Evolutionary conservation across 106 monocot genomes (phyloP).

Genomic region (Dendrobium nobile): DNA sequence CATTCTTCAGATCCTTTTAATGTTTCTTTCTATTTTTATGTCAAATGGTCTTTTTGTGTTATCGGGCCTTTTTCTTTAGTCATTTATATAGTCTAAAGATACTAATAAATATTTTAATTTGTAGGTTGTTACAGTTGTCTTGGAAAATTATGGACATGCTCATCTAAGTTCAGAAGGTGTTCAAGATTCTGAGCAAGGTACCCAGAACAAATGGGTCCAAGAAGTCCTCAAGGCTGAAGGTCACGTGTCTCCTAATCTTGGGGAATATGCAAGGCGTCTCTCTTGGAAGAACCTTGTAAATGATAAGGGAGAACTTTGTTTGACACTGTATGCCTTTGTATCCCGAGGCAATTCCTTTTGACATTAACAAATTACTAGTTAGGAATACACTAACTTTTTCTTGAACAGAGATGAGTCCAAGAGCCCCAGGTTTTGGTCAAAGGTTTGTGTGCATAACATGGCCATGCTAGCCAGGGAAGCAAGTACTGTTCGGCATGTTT

Average conservation of each 20-base stretch:
- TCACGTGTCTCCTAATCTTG: slow-evolving; percentile 29
- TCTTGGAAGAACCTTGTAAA: slow-evolving; percentile 73
- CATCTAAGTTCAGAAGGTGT: slow-evolving; percentile 32
- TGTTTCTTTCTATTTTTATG: neutral
- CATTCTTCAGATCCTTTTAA: neutral
- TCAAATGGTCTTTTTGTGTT: neutral
- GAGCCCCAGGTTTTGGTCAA: slow-evolving; percentile 76
- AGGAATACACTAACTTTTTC: neutral
- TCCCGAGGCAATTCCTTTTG: neutral
- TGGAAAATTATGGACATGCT: slow-evolving; percentile 67
- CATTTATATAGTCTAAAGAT: neutral
- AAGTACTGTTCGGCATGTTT: slow-evolving; percentile 72
- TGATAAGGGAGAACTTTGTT: slow-evolving; percentile 46
- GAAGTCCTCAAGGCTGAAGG: slow-evolving; percentile 76
- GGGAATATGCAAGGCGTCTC: slow-evolving; percentile 41
- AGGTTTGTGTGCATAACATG: slow-evolving; percentile 83
- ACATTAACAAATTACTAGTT: neutral
- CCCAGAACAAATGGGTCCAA: slow-evolving; percentile 54
- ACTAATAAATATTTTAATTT: slow-evolving; percentile 5
- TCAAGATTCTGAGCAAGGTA: slow-evolving; percentile 17
- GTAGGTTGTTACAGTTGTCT: slow-evolving; percentile 78
- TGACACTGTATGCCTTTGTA: slow-evolving; percentile 39
- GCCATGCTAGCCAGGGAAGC: slow-evolving; percentile 86
- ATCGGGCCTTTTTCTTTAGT: too few species aligned
- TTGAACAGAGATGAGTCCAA: slow-evolving; percentile 59